Conservation (phyloP, 106 monocot genomes). For the Apostasia shenzhenica region DNA sequence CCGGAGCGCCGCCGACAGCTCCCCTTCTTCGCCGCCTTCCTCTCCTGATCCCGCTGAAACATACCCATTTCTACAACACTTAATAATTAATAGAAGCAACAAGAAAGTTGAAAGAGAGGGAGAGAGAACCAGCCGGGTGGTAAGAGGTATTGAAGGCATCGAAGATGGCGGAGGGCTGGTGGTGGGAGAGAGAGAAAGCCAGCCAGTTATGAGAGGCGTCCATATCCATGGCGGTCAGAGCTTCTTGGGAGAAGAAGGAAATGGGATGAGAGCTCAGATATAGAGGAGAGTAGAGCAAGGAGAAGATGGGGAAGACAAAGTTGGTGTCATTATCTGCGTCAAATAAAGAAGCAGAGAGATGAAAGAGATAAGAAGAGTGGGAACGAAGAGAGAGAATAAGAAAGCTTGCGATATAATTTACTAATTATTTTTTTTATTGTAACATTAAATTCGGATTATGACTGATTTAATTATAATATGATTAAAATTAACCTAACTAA, state of each 20-base stretch:
- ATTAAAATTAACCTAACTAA: too few species aligned
- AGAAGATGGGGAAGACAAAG: too few species aligned
- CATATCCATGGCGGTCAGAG: constrained; percentile 19
- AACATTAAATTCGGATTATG: too few species aligned
- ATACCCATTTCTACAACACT: background rate
- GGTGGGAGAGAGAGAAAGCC: constrained; percentile 45
- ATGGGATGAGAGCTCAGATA: constrained; percentile 15
- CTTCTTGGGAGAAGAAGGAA: background rate
- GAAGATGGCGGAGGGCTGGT: constrained; percentile 15
- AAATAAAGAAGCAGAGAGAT: too few species aligned
- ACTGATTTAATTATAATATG: too few species aligned
- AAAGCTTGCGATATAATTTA: too few species aligned
- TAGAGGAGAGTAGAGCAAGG: constrained; percentile 12
- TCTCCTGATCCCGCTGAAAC: constrained; percentile 8
- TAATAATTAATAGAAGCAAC: background rate
- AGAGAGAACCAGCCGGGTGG: constrained; percentile 8
- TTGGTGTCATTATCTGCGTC: too few species aligned
- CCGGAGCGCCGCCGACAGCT: constrained; percentile 10
- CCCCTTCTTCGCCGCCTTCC: constrained; percentile 15
- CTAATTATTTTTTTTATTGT: too few species aligned
- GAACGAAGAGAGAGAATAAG: too few species aligned
- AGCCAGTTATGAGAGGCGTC: constrained; percentile 46
- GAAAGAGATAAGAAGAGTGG: too few species aligned
- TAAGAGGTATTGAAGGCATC: constrained; percentile 30
- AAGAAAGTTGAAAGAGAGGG: background rate